Evolutionary conservation across 192 early-diverging fungal genomes (phyloP), one percentile per base, ranked within the genome.

Genomic region (Coemansia sp.): DNA sequence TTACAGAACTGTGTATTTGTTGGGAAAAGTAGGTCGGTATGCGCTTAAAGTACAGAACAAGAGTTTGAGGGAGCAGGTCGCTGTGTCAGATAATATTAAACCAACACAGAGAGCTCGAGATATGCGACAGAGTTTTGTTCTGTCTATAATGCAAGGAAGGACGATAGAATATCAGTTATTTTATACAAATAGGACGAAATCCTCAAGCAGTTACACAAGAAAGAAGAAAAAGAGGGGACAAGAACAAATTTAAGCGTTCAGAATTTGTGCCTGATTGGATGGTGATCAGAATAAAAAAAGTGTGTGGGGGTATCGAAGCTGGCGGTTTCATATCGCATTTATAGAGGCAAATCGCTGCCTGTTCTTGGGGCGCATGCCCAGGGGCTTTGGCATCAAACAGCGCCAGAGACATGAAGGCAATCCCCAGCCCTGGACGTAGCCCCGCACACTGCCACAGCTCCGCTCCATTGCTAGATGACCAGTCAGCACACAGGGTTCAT

Each of bases 121-220:
- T n/a, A n/a, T 43, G 41, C 11, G 41, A n/a, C 41, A 43, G 41
- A 32, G 41, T 43, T n/a, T 1, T 43, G 60, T 19, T 21, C 47
- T 49, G n/a, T 17, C n/a, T 49, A 19, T 19, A 19, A 49, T 49
- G 47, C 47, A 49, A 49, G 6, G 47, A 21, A n/a, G 47, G 19
- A 2, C 19, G 47, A 7, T 49, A 21, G 22, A 14, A 35, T 24
- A 12, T 11, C 19, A 54, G 22, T 55, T 53, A 29, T 48, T 23
- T 38, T 32, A 38, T 48, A 38, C 43, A 51, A 52, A 69, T 23
- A 62, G 19, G 45, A 62, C 14, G 56, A 25, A 37, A 27, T 47
- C 56, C 22, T 9, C 47, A 24, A 23, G 29, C 8, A 53, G 50
- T 22, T 38, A 54, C 21, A 60, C 37, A 24, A 55, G 23, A 47